These are phyloP conservation scores for Auricularia sp. DNA, from an alignment of 768 basidiomycete species.

Conservation along the genomic window DNA sequence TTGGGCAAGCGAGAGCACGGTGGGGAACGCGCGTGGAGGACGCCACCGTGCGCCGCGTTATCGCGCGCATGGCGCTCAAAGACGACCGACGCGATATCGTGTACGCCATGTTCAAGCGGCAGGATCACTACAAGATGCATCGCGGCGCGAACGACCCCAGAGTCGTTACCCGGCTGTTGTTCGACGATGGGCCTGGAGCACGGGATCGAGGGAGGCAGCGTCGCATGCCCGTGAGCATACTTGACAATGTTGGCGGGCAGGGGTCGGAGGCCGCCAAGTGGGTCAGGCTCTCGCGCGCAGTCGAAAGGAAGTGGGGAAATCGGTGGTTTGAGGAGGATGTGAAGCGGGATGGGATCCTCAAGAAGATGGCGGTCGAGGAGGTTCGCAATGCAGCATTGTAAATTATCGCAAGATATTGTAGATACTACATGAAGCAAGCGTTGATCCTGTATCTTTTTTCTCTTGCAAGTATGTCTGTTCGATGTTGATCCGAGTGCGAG, in stretches of 20 bases:
- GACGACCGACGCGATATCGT: conserved; percentile 51
- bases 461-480: too few relatives aligned
- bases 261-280: too few relatives aligned
- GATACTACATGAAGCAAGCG: too few relatives aligned
- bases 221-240: neutral
- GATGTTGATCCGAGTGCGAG: too few relatives aligned
- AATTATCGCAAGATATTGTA: too few relatives aligned
- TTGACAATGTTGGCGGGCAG: neutral
- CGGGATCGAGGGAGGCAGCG: neutral
- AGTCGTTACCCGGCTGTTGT: neutral
- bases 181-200: neutral
- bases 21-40: conserved; percentile 53
- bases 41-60: conserved; percentile 47
- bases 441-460: too few relatives aligned
- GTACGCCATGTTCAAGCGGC: neutral
- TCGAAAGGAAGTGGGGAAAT: too few relatives aligned
- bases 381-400: too few relatives aligned
- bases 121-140: neutral
- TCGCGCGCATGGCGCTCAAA: conserved; percentile 51
- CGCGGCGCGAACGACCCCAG: neutral
- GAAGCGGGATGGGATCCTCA: too few relatives aligned
- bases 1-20: conserved; percentile 26
- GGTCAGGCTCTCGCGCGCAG: too few relatives aligned
- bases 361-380: too few relatives aligned
- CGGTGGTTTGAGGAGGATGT: too few relatives aligned